phyloP scores from a whole-genome alignment of 2,329 filamentous ascomycete species.

The Penicillium sp. region DNA sequence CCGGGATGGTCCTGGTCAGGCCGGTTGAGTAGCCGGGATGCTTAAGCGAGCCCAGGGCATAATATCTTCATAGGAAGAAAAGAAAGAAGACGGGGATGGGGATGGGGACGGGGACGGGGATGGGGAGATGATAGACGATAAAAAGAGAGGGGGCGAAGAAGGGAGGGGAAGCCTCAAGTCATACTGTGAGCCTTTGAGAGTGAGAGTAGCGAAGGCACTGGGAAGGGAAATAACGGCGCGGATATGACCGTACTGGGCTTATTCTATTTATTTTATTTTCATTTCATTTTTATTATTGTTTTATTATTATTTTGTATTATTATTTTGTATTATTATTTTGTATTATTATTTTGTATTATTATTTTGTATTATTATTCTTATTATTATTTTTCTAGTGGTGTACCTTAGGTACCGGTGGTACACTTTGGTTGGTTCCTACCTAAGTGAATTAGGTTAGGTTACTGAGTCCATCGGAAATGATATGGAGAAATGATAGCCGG shows the following conservation, averaged over 20 bases:
- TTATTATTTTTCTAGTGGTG: not conserved
- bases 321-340: not conserved
- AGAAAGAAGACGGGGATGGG: not conserved
- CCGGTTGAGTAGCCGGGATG: conserved; percentile 17
- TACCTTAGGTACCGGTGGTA: not conserved
- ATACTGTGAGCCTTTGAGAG: not conserved
- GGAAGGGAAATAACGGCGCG: conserved; percentile 24
- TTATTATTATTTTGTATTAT: not conserved
- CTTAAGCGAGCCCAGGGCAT: conserved; percentile 16
- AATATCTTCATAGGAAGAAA: conserved; percentile 15
- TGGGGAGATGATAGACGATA: conserved; percentile 1
- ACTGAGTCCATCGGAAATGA: not conserved
- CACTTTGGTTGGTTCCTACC: not conserved
- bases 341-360: not conserved
- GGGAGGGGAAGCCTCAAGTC: conserved; percentile 11
- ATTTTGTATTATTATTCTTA: not conserved
- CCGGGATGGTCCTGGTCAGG: conserved; percentile 19
- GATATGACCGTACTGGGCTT: conserved; percentile 13
- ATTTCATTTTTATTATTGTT: not conserved
- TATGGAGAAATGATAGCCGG: too few species aligned
- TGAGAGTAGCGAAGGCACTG: conserved; percentile 1
- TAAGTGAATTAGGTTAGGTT: not conserved
- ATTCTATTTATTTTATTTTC: conserved; percentile 8
- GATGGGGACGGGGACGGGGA: not conserved
- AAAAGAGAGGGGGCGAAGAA: conserved; percentile 2